Percentiles rank a stretch among this genome's conserved stretches.
These are phyloP conservation scores for Penicillium occitanis DNA, from an alignment of 2,329 filamentous ascomycete genomes.

Conservation along the genomic window DNA sequence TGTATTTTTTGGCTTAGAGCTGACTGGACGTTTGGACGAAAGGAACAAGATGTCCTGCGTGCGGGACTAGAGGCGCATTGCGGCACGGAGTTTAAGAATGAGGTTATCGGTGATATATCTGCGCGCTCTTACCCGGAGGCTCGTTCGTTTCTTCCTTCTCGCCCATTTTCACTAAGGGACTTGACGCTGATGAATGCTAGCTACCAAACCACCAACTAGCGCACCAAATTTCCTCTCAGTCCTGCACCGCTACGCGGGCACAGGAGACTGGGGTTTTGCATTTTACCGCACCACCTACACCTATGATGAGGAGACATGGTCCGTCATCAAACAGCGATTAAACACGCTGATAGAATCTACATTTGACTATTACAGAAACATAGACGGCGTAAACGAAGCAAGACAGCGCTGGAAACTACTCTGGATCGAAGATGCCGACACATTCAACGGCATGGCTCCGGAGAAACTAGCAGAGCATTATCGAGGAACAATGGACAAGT, in stretches of 20 bases:
- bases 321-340: neutral
- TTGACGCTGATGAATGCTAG: neutral
- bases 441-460: neutral
- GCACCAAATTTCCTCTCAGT: constrained; percentile 6
- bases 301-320: constrained; percentile 12
- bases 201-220: neutral
- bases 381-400: constrained; percentile 13
- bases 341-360: constrained; percentile 11
- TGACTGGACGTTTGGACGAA: neutral
- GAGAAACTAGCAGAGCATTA: constrained; percentile 7
- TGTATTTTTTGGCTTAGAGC: neutral
- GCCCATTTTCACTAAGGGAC: too few relatives aligned
- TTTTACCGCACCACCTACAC: constrained; percentile 14
- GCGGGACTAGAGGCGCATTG: constrained; percentile 17
- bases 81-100: constrained; percentile 17
- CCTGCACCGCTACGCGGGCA: neutral
- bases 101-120: constrained; percentile 13
- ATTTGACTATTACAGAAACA: constrained; percentile 13
- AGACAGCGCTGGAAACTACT: constrained; percentile 13
- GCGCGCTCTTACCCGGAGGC: neutral
- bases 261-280: constrained; percentile 13
- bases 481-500: neutral
- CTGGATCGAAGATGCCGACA: constrained; percentile 6
- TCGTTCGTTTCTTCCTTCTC: neutral
- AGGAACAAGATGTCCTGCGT: constrained; percentile 17